Evolutionary conservation across 352 stramenopile genomes (phyloP), one percentile per base, ranked within the genome.

Genomic region (Globisporangium heterothallicum): DNA sequence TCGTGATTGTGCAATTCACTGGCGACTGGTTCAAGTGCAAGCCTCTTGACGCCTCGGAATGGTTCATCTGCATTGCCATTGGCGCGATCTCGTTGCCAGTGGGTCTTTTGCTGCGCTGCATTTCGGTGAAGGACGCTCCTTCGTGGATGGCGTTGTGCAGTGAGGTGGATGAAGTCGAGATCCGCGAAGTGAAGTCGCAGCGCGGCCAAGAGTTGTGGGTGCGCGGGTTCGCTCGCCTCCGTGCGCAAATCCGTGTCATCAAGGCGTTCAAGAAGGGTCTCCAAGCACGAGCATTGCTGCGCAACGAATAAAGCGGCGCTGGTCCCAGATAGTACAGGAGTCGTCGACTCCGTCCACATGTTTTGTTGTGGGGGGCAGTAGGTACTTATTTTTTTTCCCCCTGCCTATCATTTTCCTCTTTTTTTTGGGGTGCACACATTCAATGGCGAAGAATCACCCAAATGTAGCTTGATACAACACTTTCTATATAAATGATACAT

Each of bases 1-100:
- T 96, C 18, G 61, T 98, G 18, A 97, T 99, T 56, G 89, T 99
- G n/a, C 71, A 98, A 68, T 95, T 87, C 54, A 96, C 91, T 35
- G 93, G 91, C 41, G 43, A 72, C 41, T 76, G 59, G 53, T 85
- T 87, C 59, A 76, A 80, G 42, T 83, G 70, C 68, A 61, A 66
- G 25, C 69, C 74, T 29, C 59, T 87, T 1, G 14, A 52, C 30
- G 29, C 60, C 5, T 42, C 49, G 19, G 66, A 87, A 49, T 87
- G 76, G 76, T 45, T 78, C 34, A 63, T 76, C n/a, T 87, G 73
- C 46, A 74, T 87, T 21, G 69, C 40, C 19, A 66, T 85, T 49
- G 76, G 76, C 19, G 71, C 67, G 46, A 6, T 78, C 0, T 78
- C 72, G 35, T 40, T 84, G 41, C 72, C 75, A 2, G 53, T 86